Base-by-base conservation (phyloP, 768 basidiomycete genomes). In the Mycena belliarum region DNA sequence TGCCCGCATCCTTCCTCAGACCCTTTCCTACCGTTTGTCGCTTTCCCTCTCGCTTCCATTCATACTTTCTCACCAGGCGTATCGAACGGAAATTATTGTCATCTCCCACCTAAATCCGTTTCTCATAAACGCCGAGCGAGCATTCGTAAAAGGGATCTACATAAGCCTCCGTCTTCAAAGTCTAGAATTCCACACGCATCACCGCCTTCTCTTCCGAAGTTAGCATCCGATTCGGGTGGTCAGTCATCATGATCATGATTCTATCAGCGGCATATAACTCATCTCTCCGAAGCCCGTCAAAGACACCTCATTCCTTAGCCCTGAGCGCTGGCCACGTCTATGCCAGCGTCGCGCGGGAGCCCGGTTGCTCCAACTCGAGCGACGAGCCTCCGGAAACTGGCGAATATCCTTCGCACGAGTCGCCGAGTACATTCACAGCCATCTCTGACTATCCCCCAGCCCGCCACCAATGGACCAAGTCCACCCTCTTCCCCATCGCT, bases 231-330 rank as follows among this genome's bases (percentile, higher is more conserved):
- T n/a, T n/a, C n/a, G n/a, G n/a, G n/a, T n/a, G n/a, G n/a, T n/a
- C n/a, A n/a, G n/a, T n/a, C n/a, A 52, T 60, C 49, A 60, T 60
- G 44, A 60, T 60, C 53, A 55, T 47, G 44, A 51, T 60, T 29
- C 37, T 52, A 56, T 59, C 58, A 59, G 21, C 47, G 26, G 38
- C 58, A 47, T 49, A 48, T 41, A 45, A 37, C 35, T 54, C 42
- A 51, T 32, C 35, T 49, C 47, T 53, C 57, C 45, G 53, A 35
- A 59, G 26, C 42, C 54, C 45, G 20, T 29, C 45, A 43, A 54
- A 44, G 33, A 41, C 49, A 47, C 49, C 32, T 41, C 49, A 35
- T 23, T 29, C 21, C 24, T 25, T n/a, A 29, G 21, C 29, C 24
- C 26, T 7, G 33, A 23, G 37, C 11, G 42, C 23, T 20, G 43